Conservation (phyloP, 495 filamentous ascomycete genomes). For the Hypoxylon crocopeplum region DNA sequence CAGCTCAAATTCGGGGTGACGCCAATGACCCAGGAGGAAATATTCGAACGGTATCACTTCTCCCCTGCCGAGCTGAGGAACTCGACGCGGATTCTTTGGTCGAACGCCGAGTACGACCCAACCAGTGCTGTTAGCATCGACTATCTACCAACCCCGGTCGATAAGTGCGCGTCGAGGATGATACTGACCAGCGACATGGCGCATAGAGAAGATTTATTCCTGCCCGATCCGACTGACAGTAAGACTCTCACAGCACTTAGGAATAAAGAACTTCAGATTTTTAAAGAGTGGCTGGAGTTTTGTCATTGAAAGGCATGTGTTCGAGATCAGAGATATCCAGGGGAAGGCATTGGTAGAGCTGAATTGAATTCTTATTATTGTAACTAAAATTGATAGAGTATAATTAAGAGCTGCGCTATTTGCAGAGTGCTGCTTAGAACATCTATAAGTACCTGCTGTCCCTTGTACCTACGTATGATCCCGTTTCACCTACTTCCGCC, state of each 20-base stretch:
- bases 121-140: constrained; percentile 12
- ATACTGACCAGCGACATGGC: constrained; percentile 22
- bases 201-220: constrained; percentile 12
- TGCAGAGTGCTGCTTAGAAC: too few relatives aligned
- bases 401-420: too few relatives aligned
- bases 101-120: constrained; percentile 11
- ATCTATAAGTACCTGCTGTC: too few relatives aligned
- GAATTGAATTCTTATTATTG: too few relatives aligned
- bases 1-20: not conserved
- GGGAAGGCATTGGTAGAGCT: too few relatives aligned
- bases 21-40: constrained; percentile 12
- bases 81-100: constrained; percentile 18
- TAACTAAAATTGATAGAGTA: too few relatives aligned
- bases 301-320: not conserved
- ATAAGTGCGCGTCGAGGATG: constrained; percentile 11
- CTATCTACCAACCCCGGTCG: constrained; percentile 3
- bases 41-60: constrained; percentile 8
- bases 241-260: constrained; percentile 1
- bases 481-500: too few relatives aligned
- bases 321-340: too few relatives aligned
- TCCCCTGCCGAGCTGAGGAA: constrained; percentile 8
- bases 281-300: constrained; percentile 12
- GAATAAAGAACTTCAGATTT: constrained; percentile 16
- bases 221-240: constrained; percentile 2
- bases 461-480: too few relatives aligned